A percentile compares a stretch with the other conserved stretches of the same genome.
These are phyloP conservation scores for Dimocarpus longan DNA, from an alignment of 345 rosid species.

Conservation along the genomic window DNA sequence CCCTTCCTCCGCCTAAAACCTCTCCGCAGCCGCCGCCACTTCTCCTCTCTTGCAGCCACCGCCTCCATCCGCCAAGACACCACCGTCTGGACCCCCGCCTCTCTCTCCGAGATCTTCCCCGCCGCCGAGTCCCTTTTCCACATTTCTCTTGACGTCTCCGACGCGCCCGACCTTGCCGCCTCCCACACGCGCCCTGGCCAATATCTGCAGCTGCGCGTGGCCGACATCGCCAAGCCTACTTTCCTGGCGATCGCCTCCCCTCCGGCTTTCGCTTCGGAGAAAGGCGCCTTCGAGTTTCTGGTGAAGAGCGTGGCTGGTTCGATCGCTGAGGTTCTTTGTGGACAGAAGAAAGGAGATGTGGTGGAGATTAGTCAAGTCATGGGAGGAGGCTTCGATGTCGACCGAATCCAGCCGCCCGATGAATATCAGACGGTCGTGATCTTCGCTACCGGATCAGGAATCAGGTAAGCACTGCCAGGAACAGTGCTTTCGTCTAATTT, in stretches of 20 bases:
- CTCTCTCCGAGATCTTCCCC: conserved; percentile 55
- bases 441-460: conserved; percentile 96
- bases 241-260: conserved; percentile 91
- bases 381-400: conserved; percentile 76
- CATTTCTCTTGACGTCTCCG: conserved; percentile 71
- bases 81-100: conserved; percentile 69
- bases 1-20: conserved; percentile 31
- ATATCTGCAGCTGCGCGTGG: conserved; percentile 86
- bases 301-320: conserved; percentile 88
- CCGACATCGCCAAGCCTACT: conserved; percentile 63
- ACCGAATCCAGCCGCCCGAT: conserved; percentile 71
- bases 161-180: conserved; percentile 67
- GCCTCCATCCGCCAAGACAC: conserved; percentile 79
- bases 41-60: conserved; percentile 48
- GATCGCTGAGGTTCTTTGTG: conserved; percentile 87
- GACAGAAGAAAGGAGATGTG: conserved; percentile 73
- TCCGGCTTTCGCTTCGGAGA: conserved; percentile 56
- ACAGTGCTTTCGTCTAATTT: neutral
- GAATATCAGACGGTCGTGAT: conserved; percentile 66
- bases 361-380: conserved; percentile 79
- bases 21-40: conserved; percentile 36
- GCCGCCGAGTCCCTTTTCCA: conserved; percentile 91
- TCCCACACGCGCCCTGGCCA: conserved; percentile 79
- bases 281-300: conserved; percentile 76
- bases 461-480: conserved; percentile 48